Percentiles rank a stretch among this genome's conserved stretches.
phyloP scores from a whole-genome alignment of 208 protist species.

The Strigomonas oncopelti region DNA sequence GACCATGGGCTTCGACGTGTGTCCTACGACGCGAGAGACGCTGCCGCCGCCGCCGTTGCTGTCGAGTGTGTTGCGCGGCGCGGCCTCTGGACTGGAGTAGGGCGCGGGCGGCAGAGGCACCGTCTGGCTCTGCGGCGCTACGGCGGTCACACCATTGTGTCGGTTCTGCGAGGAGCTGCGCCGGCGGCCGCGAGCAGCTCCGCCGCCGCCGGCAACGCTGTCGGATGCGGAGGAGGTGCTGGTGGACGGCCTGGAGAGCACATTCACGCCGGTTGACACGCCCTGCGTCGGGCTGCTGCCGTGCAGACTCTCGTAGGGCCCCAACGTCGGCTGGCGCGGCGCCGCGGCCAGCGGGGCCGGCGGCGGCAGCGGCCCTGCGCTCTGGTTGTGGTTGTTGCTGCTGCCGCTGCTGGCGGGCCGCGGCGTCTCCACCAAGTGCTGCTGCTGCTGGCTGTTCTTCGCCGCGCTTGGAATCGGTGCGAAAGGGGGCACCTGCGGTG shows the following conservation, averaged over 20 bases:
- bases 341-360: slow-evolving; percentile 2
- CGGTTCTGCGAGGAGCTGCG: not conserved
- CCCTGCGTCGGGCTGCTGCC: slow-evolving; percentile 8
- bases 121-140: not conserved
- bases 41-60: slow-evolving; percentile 8
- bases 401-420: not conserved
- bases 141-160: not conserved
- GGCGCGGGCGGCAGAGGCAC: slow-evolving; percentile 3
- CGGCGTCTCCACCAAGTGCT: not conserved
- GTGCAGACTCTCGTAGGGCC: slow-evolving; percentile 57
- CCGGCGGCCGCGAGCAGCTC: too few species aligned
- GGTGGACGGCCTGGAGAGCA: not conserved
- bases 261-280: not conserved
- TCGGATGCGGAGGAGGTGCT: not conserved
- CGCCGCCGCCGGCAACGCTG: not conserved
- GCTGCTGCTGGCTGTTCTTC: not conserved
- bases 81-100: not conserved
- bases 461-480: too few species aligned
- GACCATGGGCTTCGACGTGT: slow-evolving; percentile 73
- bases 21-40: slow-evolving; percentile 43
- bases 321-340: slow-evolving; percentile 8
- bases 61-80: not conserved
- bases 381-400: slow-evolving; percentile 6
- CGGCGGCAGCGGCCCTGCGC: slow-evolving; percentile 2
- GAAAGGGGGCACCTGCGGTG: slow-evolving; percentile 1